Conservation (phyloP, 2,329 filamentous ascomycete genomes). For the Aaosphaeria pasadenensis region DNA sequence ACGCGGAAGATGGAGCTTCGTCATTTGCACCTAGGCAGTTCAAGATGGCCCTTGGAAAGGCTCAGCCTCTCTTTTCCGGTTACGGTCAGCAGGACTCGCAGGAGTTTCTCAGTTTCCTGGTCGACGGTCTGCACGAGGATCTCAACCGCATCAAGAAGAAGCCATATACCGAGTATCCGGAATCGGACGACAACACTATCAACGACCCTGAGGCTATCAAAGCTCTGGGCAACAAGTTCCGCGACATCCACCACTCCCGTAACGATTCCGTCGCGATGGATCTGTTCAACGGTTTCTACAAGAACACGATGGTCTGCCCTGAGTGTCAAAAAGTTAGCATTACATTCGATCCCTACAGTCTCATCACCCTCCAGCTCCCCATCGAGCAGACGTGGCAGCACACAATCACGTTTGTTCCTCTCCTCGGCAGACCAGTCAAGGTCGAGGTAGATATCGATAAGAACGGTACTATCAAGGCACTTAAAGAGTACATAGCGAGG, state of each 20-base stretch:
- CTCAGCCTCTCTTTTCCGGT: conserved; percentile 82
- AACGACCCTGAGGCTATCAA: conserved; percentile 75
- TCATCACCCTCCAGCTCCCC: conserved; percentile 85
- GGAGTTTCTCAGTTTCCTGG: conserved; percentile 90
- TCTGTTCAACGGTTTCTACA: conserved; percentile 96
- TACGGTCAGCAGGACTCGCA: conserved; percentile 98
- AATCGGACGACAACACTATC: conserved; percentile 96
- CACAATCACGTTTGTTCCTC: conserved; percentile 72
- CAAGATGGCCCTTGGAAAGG: conserved; percentile 76
- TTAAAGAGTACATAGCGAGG: conserved; percentile 63
- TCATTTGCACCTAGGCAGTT: conserved; percentile 77
- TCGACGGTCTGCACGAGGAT: conserved; percentile 94
- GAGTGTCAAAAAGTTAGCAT: conserved; percentile 93
- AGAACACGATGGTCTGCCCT: conserved; percentile 92
- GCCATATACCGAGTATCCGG: conserved; percentile 95
- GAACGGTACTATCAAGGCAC: conserved; percentile 63
- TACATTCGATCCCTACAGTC: conserved; percentile 97
- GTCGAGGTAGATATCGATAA: conserved; percentile 80
- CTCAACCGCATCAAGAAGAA: conserved; percentile 92
- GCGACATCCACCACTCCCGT: conserved; percentile 85
- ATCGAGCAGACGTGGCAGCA: conserved; percentile 80
- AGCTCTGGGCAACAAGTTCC: conserved; percentile 82
- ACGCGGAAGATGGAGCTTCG: conserved; percentile 62
- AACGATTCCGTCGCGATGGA: conserved; percentile 96
- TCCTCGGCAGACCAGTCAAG: conserved; percentile 66